Percentiles rank a stretch among this genome's conserved stretches.
phyloP scores from a whole-genome alignment of 2,329 filamentous ascomycete species.

The Sporothrix dimorphospora region DNA sequence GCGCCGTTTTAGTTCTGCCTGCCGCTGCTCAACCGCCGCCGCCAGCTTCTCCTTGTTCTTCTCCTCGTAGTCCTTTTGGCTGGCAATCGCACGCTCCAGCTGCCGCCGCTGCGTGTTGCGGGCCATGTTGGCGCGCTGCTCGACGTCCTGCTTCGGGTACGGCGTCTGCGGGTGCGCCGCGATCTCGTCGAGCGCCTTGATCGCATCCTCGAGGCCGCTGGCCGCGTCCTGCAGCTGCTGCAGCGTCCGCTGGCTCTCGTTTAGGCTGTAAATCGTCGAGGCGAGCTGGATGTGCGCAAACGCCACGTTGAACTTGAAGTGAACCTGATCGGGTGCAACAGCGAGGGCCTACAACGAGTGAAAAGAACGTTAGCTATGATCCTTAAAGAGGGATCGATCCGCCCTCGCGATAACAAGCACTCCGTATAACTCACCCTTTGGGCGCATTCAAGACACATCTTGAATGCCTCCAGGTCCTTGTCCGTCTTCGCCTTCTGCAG shows the following conservation, averaged over 20 bases:
- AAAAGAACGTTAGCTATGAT: not conserved
- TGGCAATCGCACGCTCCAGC: conserved; percentile 80
- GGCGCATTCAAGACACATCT: conserved; percentile 62
- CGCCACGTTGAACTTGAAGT: conserved; percentile 96
- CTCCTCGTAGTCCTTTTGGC: conserved; percentile 88
- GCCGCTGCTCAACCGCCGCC: conserved; percentile 76
- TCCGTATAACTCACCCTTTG: conserved; percentile 58
- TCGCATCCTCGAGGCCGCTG: conserved; percentile 78
- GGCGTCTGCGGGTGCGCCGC: conserved; percentile 69
- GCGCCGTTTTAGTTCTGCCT: conserved; percentile 75
- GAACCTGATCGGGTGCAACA: conserved; percentile 78
- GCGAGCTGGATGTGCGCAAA: conserved; percentile 97
- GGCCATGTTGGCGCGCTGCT: conserved; percentile 96
- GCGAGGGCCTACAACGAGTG: conserved; percentile 64
- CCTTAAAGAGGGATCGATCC: too few species aligned
- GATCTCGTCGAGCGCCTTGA: conserved; percentile 69
- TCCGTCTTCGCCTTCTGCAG: conserved; percentile 73
- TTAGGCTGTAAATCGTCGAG: conserved; percentile 72
- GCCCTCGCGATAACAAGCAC: too few species aligned
- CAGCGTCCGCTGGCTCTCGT: conserved; percentile 75
- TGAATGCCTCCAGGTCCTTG: conserved; percentile 60
- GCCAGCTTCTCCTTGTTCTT: conserved; percentile 88
- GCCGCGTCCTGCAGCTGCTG: conserved; percentile 80
- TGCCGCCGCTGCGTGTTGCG: conserved; percentile 93
- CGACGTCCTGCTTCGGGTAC: conserved; percentile 87